Percentiles rank a stretch among this genome's conserved stretches.
These are phyloP conservation scores for Hypholoma fasciculare DNA, from an alignment of 768 basidiomycete species.

Conservation along the genomic window DNA sequence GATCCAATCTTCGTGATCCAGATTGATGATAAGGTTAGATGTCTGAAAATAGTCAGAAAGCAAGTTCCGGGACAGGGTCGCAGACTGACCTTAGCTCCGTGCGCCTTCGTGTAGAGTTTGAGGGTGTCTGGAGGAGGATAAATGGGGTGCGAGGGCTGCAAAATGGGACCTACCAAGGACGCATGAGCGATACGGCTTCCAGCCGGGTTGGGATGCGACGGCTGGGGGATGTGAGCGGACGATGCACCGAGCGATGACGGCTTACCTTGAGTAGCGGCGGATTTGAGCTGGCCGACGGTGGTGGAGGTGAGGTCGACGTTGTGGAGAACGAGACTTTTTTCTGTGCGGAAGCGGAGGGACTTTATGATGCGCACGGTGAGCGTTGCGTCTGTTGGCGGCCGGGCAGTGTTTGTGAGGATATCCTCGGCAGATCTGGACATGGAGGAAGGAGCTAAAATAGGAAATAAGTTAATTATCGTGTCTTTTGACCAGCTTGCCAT, in stretches of 20 bases:
- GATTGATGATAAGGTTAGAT: conserved; percentile 96
- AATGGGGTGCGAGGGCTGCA: not conserved
- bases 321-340: conserved; percentile 83
- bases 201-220: conserved; percentile 71
- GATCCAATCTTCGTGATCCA: conserved; percentile 95
- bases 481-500: too few relatives aligned
- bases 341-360: conserved; percentile 90
- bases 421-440: conserved; percentile 30
- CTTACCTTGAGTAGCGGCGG: conserved; percentile 63
- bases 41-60: conserved; percentile 51
- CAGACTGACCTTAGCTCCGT: conserved; percentile 81
- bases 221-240: conserved; percentile 40
- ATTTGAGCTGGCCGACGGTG: conserved; percentile 82
- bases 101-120: conserved; percentile 93
- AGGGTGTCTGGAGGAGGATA: conserved; percentile 67
- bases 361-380: conserved; percentile 94
- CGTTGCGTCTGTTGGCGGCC: conserved; percentile 75
- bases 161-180: conserved; percentile 54
- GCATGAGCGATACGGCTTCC: conserved; percentile 85
- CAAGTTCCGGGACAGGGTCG: not conserved
- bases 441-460: not conserved
- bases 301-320: conserved; percentile 74
- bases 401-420: conserved; percentile 60
- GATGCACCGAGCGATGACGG: conserved; percentile 8
- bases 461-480: not conserved